phyloP scores from a whole-genome alignment of 495 filamentous ascomycete species.

The Staphylotrichum longicolle region DNA sequence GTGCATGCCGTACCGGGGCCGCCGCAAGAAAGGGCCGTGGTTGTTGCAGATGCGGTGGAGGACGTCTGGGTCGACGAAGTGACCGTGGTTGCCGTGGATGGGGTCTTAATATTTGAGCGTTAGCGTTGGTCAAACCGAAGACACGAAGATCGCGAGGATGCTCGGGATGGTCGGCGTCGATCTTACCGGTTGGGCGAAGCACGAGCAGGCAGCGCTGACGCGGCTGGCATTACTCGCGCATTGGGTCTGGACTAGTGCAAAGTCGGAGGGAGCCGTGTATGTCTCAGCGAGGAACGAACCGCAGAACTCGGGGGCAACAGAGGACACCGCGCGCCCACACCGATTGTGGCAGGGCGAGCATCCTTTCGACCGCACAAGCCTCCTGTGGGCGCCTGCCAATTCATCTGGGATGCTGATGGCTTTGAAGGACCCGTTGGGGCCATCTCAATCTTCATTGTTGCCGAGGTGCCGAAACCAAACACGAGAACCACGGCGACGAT shows the following conservation, averaged over 20 bases:
- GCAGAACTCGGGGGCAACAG: neutral
- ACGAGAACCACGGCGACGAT: too few relatives aligned
- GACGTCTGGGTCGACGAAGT: neutral
- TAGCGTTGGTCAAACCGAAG: too few relatives aligned
- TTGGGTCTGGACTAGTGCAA: neutral
- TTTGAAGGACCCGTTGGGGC: too few relatives aligned
- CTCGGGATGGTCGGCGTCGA: neutral
- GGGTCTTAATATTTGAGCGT: neutral
- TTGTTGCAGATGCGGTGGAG: neutral
- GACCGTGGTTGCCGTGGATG: neutral
- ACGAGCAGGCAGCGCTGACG: conserved; percentile 1
- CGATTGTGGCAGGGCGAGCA: neutral
- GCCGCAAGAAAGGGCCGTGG: neutral
- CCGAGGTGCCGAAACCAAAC: too few relatives aligned
- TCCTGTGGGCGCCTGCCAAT: neutral
- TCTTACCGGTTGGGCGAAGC: neutral
- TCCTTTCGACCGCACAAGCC: neutral
- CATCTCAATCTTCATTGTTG: too few relatives aligned
- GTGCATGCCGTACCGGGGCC: neutral
- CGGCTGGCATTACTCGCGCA: neutral
- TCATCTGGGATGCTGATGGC: too few relatives aligned
- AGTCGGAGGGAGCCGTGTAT: neutral
- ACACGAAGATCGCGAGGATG: too few relatives aligned
- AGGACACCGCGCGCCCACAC: neutral
- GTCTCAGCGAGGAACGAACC: neutral